Percentiles rank a stretch among this genome's conserved stretches.
These are phyloP conservation scores for Phytophthora litchii DNA, from an alignment of 352 stramenopile species.

Conservation along the genomic window DNA sequence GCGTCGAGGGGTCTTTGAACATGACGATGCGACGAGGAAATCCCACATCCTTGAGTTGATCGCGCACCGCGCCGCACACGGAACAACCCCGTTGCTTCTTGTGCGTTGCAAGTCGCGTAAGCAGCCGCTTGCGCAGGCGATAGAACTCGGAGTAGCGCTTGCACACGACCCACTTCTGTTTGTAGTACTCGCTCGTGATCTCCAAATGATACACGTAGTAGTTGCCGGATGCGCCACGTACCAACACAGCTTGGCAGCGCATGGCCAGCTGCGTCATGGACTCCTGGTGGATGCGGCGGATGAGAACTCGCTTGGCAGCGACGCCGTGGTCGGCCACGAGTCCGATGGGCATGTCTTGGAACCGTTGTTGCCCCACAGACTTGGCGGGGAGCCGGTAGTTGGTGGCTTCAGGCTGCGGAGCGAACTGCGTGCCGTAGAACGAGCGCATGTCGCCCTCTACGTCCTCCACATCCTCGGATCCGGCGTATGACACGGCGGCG, in stretches of 20 bases:
- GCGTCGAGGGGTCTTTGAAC: conserved; percentile 67
- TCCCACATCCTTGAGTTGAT: conserved; percentile 69
- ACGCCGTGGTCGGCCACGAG: conserved; percentile 59
- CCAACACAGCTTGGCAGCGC: conserved; percentile 71
- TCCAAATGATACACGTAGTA: conserved; percentile 89
- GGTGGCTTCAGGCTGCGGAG: conserved; percentile 23
- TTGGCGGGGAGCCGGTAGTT: conserved; percentile 31
- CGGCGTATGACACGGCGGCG: conserved; percentile 45
- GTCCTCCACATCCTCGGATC: conserved; percentile 46
- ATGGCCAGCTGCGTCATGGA: conserved; percentile 81
- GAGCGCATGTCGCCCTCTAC: conserved; percentile 46
- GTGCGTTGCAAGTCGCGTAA: conserved; percentile 63
- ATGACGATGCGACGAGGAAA: conserved; percentile 79
- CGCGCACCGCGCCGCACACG: conserved; percentile 56
- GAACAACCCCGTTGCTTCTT: conserved; percentile 59
- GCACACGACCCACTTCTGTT: conserved; percentile 89
- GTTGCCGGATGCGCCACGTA: conserved; percentile 73
- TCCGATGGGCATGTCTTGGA: conserved; percentile 62
- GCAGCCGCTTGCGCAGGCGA: conserved; percentile 74
- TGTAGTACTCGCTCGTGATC: conserved; percentile 90
- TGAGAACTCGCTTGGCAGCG: conserved; percentile 71
- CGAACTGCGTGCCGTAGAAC: conserved; percentile 43
- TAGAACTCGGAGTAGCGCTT: conserved; percentile 90
- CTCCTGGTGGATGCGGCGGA: conserved; percentile 78
- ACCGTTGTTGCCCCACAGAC: conserved; percentile 33